These are phyloP conservation scores for Lasiosphaeria miniovina DNA, from an alignment of 495 filamentous ascomycete genomes.

Conservation along the genomic window DNA sequence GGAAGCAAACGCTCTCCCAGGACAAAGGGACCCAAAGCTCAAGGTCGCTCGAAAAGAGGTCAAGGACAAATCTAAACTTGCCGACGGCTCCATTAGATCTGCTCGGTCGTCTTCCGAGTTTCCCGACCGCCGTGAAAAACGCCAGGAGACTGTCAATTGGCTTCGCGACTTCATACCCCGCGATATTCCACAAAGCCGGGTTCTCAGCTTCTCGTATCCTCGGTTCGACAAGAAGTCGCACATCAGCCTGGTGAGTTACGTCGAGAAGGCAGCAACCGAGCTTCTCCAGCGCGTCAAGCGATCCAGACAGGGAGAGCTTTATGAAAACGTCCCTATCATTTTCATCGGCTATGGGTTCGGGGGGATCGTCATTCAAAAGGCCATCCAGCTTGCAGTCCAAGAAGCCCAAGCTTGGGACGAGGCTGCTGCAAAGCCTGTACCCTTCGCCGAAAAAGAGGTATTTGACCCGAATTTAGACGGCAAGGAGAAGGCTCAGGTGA, in stretches of 20 bases:
- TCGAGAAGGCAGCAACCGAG: slow-evolving; percentile 4
- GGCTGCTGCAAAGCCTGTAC: background rate
- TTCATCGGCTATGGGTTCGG: slow-evolving; percentile 18
- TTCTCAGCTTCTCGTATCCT: slow-evolving; percentile 12
- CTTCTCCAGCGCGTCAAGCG: background rate
- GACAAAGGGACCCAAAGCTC: background rate
- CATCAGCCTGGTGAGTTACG: background rate
- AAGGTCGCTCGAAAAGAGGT: background rate
- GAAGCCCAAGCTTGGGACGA: background rate
- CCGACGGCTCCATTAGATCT: background rate
- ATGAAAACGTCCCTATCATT: slow-evolving; percentile 7
- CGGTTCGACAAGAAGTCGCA: slow-evolving; percentile 1
- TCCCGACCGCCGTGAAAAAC: background rate
- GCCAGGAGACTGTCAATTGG: slow-evolving; percentile 11
- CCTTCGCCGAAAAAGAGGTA: background rate
- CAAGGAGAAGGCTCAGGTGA: background rate
- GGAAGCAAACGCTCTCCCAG: background rate
- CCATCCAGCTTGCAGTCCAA: slow-evolving; percentile 5
- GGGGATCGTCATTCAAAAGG: slow-evolving; percentile 16
- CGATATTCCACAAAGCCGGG: slow-evolving; percentile 8
- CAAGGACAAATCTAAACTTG: background rate
- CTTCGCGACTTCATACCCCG: slow-evolving; percentile 9
- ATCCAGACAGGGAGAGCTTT: background rate
- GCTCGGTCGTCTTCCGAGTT: slow-evolving; percentile 3
- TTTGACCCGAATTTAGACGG: background rate